Base-by-base conservation (phyloP, 1,284 basidiomycete genomes). In the Hemileia vastatrix region DNA sequence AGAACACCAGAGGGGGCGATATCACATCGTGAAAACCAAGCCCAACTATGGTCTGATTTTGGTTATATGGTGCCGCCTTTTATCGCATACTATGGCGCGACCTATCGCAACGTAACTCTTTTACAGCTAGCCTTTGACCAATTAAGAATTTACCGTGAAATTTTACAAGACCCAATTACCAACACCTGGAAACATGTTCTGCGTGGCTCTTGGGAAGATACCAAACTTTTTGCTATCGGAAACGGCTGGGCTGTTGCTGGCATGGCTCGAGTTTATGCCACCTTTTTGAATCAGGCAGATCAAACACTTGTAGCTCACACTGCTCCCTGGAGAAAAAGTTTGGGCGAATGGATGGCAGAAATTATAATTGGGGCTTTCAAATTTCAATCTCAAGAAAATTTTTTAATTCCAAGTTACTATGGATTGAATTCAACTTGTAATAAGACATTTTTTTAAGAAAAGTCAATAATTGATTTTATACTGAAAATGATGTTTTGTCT, bases 11-110 rank as follows among this genome's bases (percentile, higher is more conserved):
- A 87, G 66, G 90, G 90, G 1, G 90, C 90, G 0, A 84, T 93
- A 31, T 90, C 87, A 1, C 90, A 93, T 75, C 80, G 86, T 1
- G 78, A 78, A 8, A 78, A 79, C 1, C 77, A 85, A 70, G 78
- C 86, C 2, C 86, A 88, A 70, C 79, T 88, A 8, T 64, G 57
- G 57, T 82, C 82, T 51, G 87, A 88, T 73, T 88, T 80, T 61
- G 80, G 87, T 6, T 90, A 87, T 76, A 90, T 93, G 90, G 86
- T 87, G 0, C 91, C 92, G 0, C 92, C 92, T 0, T 95, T 93
- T 77, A 77, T 96, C 6, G 90, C 92, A 0, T 91, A 87, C 76
- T 93, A 90, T 73, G 93, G 88, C 31, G 83, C 84, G 33, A 69
- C 83, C 24, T 84, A 83, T 0, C 72, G 78, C 31, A 91, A 94